A percentile compares a stretch with the other conserved stretches of the same genome.
These are phyloP conservation scores for Quercus robur DNA, from an alignment of 306 rosid species.

Conservation along the genomic window DNA sequence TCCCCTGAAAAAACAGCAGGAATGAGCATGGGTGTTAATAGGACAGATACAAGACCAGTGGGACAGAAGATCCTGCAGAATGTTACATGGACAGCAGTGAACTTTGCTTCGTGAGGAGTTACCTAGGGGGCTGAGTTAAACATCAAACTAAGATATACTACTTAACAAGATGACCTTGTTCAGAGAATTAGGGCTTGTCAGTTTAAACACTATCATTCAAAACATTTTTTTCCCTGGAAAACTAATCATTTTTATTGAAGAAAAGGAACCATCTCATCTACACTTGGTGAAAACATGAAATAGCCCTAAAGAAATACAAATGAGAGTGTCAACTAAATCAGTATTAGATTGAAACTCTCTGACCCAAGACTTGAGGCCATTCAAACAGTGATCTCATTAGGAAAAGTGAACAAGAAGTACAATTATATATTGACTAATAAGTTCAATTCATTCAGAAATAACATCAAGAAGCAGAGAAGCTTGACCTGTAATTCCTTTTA, in stretches of 20 bases:
- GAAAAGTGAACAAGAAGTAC: no score
- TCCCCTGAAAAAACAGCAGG: constrained; percentile 48
- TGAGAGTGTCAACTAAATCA: no score
- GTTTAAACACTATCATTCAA: neutral
- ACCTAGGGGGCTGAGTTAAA: neutral
- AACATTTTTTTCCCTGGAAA: no score
- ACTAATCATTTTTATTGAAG: no score
- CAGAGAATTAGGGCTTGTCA: neutral
- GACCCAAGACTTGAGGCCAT: no score
- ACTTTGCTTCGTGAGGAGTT: neutral
- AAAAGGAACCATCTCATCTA: no score
- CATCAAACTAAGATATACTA: neutral
- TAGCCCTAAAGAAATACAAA: no score
- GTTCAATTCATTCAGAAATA: neutral
- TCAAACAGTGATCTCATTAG: no score
- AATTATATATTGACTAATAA: no score
- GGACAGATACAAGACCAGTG: no score
- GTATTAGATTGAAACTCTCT: no score
- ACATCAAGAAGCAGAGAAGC: neutral
- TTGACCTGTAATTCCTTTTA: neutral
- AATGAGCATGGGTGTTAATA: neutral
- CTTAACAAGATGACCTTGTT: neutral
- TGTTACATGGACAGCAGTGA: neutral
- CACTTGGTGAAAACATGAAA: no score
- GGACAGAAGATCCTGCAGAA: neutral